Evolutionary conservation across 2,329 filamentous ascomycete species (phyloP).

Genomic region (Aspergillus sclerotialis): DNA sequence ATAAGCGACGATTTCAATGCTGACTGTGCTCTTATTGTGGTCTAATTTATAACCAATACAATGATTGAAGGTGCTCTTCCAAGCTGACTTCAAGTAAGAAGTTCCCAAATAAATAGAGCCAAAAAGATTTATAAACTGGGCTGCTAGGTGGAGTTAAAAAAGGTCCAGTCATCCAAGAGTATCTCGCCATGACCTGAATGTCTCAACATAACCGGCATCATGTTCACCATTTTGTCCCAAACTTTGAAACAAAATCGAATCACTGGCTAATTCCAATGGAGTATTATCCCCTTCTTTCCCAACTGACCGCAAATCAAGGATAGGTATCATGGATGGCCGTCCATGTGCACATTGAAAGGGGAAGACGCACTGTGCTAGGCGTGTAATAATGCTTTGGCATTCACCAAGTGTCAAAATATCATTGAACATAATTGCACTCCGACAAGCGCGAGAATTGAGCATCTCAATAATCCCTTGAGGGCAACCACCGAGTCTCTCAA

Average conservation of each 20-base stretch:
- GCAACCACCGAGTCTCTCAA: conserved; percentile 59
- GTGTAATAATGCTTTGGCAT: conserved; percentile 30
- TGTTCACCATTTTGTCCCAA: too few relatives aligned
- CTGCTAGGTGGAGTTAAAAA: too few relatives aligned
- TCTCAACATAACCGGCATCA: conserved; percentile 1
- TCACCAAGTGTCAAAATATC: conserved; percentile 33
- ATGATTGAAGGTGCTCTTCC: too few relatives aligned
- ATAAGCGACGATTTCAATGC: too few relatives aligned
- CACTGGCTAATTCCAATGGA: too few relatives aligned
- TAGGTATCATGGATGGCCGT: conserved; percentile 41
- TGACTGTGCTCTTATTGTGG: too few relatives aligned
- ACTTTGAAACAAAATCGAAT: too few relatives aligned
- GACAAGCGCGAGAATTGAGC: conserved; percentile 43
- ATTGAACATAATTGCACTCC: conserved; percentile 47
- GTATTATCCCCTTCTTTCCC: not conserved
- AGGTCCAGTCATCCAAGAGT: too few relatives aligned
- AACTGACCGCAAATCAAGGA: conserved; percentile 26
- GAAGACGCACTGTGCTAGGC: conserved; percentile 36
- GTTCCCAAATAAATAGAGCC: too few relatives aligned
- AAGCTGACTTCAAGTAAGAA: too few relatives aligned
- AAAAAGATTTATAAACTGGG: too few relatives aligned
- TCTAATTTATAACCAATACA: too few relatives aligned
- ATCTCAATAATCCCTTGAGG: conserved; percentile 67
- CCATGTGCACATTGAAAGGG: conserved; percentile 48
- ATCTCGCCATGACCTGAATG: conserved; percentile 2